A percentile compares a stretch with the other conserved stretches of the same genome.
phyloP scores from a whole-genome alignment of 306 rosid species.

The Erythrophleum fordii region DNA sequence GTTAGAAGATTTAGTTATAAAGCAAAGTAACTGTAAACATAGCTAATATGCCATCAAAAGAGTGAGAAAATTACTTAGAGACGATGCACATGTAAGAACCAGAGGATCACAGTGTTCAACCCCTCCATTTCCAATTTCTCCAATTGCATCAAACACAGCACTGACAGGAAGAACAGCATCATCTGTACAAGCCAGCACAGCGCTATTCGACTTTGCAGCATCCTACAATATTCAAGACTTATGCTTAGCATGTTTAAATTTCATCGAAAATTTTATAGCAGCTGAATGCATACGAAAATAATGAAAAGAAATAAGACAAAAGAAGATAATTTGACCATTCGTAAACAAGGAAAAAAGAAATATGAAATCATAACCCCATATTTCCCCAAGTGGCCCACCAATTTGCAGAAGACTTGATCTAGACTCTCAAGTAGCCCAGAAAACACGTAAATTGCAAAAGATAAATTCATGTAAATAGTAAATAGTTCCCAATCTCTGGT shows the following conservation, averaged over 20 bases:
- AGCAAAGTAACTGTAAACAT: not conserved
- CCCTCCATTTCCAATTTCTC: slow-evolving; percentile 51
- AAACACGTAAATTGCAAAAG: not conserved
- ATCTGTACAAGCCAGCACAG: slow-evolving; percentile 71
- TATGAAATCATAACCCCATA: not conserved
- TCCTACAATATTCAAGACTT: slow-evolving; percentile 45
- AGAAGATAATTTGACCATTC: not conserved
- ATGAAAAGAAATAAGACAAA: not conserved
- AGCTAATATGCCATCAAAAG: not conserved
- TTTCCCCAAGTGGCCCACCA: not conserved
- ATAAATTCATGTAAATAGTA: not conserved
- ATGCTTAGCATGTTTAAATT: not conserved
- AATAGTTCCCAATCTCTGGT: not conserved
- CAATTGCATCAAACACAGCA: slow-evolving; percentile 50
- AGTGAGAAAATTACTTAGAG: slow-evolving; percentile 47
- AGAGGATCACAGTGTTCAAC: slow-evolving; percentile 53
- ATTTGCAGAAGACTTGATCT: not conserved
- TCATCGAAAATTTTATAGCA: not conserved
- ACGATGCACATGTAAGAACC: slow-evolving; percentile 62
- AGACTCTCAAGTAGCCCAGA: not conserved
- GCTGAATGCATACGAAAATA: not conserved
- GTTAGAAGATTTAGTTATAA: not conserved
- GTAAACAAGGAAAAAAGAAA: not conserved
- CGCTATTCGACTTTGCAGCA: slow-evolving; percentile 38
- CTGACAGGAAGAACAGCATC: slow-evolving; percentile 57